Evolutionary conservation across 306 rosid species (phyloP), one percentile per base, ranked within the genome.

Genomic region (Cercis canadensis): DNA sequence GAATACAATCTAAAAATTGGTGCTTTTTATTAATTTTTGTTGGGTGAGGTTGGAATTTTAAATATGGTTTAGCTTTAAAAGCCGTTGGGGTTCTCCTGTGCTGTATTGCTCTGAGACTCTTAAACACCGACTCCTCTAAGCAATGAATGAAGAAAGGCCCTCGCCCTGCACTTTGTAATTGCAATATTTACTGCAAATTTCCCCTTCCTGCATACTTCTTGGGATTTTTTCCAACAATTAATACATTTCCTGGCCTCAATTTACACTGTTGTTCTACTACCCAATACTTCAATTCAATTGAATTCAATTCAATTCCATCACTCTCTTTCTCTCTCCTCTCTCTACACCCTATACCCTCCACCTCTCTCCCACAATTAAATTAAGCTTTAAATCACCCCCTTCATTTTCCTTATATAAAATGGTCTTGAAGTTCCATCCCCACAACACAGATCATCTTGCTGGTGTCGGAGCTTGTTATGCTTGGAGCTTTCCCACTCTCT

Each of bases 241-340:
- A 88, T 88, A 81, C 96, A 75, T 88, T 87, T 91, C 85, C 85
- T 83, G 87, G 72, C 87, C 84, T 79, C 92, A 91, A 86, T 85
- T 82, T 88, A 88, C 87, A 85, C 84, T 82, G 90, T 88, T 83
- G 88, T 90, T 91, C 96, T 72, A 84, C 43, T 8, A 24, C 88
- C 87, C 84, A 64, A 73, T 60, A 69, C 85, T 81, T 80, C 75
- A 70, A 78, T 81, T 69, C 67, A 73, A 36, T 24, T 24, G 2
- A 24, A 24, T 24, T 1, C 2, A 24, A 24, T 24, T 24, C 29
- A 24, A 24, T 67, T 58, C 78, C 51, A 68, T 85, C 77, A 19
- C 65, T 78, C 82, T 60, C 65, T 76, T 72, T 37, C 87, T 73
- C 77, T 76, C 60, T 76, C 75, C 75, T 80, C 86, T 74, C 80